Evolutionary conservation across 768 basidiomycete genomes (phyloP).

Genomic region (Pleurotus tuber-regium): DNA sequence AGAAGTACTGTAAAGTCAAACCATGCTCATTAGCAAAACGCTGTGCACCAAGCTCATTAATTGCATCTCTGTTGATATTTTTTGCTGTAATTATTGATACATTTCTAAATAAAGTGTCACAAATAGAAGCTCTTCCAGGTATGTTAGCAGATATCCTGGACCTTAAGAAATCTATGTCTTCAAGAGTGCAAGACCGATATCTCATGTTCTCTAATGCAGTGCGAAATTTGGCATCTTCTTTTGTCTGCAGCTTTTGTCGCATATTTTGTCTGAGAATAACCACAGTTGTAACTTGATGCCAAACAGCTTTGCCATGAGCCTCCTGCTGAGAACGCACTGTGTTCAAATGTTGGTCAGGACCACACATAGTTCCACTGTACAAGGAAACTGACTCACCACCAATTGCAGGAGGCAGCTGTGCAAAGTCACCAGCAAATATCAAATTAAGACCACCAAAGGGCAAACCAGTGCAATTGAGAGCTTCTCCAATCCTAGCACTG

Average conservation of each 20-base stretch:
- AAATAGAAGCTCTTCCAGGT: conserved; percentile 3
- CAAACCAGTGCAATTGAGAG: conserved; percentile 14
- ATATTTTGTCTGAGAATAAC: conserved; percentile 28
- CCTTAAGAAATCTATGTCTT: conserved; percentile 24
- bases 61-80: conserved; percentile 28
- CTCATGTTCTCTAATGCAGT: conserved; percentile 28
- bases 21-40: conserved; percentile 29
- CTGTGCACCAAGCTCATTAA: conserved; percentile 24
- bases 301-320: conserved; percentile 24
- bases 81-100: conserved; percentile 29
- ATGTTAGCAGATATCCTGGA: conserved; percentile 8
- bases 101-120: conserved; percentile 21
- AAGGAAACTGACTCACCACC: conserved; percentile 14
- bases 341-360: neutral
- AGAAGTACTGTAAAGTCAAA: conserved; percentile 24
- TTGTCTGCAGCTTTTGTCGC: conserved; percentile 24
- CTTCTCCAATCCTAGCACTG: conserved; percentile 19
- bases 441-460: conserved; percentile 36
- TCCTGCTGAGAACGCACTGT: conserved; percentile 16
- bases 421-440: conserved; percentile 42
- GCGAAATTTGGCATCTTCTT: conserved; percentile 24
- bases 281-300: conserved; percentile 31
- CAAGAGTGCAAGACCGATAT: conserved; percentile 18
- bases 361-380: conserved; percentile 19
- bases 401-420: conserved; percentile 23